Evolutionary conservation across 257 asterid species (phyloP).

Genomic region (Solanum appendiculatum): DNA sequence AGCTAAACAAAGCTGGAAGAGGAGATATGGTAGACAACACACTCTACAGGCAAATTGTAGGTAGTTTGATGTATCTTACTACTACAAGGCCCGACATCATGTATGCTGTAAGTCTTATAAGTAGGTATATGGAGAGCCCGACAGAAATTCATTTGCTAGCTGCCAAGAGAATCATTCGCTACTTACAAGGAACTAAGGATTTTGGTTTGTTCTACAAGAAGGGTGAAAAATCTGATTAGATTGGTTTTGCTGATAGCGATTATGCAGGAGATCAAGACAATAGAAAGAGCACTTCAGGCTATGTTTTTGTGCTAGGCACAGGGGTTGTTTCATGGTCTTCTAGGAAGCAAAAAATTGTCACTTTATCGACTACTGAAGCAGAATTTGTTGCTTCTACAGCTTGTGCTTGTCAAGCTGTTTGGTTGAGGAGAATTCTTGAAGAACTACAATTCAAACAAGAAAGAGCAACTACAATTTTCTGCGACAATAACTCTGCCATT

Average conservation of each 20-base stretch:
- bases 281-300: neutral
- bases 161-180: neutral
- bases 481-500: neutral
- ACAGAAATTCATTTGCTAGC: neutral
- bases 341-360: neutral
- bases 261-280: neutral
- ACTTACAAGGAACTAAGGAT: neutral
- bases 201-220: no score
- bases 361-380: neutral
- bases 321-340: neutral
- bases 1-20: neutral
- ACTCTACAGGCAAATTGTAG: no score
- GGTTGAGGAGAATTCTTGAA: neutral
- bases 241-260: neutral
- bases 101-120: neutral
- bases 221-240: no score
- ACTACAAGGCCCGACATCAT: neutral
- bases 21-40: neutral
- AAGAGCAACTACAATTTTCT: neutral
- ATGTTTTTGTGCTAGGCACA: neutral
- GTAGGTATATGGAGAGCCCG: neutral
- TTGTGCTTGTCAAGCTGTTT: neutral
- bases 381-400: neutral
- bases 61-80: neutral
- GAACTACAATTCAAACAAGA: neutral